phyloP scores from a whole-genome alignment of 116 monocot species.

The Phalaenopsis hybrid region DNA sequence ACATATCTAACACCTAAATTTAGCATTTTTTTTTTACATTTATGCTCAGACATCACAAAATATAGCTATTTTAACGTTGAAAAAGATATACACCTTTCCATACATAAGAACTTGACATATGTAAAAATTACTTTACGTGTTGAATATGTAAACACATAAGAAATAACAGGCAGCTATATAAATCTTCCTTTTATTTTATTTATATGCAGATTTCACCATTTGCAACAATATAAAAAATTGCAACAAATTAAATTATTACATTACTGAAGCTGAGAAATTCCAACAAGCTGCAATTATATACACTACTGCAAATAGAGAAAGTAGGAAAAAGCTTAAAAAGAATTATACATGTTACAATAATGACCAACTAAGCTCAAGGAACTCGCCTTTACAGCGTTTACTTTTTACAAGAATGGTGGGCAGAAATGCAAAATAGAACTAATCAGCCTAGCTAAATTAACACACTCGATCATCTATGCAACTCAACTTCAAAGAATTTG shows the following conservation, averaged over 20 bases:
- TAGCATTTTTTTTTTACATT: too few species aligned
- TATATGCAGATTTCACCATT: too few species aligned
- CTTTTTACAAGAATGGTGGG: not conserved
- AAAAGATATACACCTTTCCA: too few species aligned
- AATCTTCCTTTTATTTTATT: too few species aligned
- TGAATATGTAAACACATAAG: too few species aligned
- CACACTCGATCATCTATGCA: not conserved
- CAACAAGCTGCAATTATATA: not conserved
- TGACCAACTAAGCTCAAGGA: not conserved
- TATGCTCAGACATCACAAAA: too few species aligned
- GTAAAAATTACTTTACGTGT: too few species aligned
- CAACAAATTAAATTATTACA: not conserved
- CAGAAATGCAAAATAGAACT: not conserved
- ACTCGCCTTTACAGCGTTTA: not conserved
- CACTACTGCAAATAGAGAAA: not conserved
- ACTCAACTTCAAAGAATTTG: not conserved
- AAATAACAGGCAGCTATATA: too few species aligned
- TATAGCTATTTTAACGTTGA: too few species aligned
- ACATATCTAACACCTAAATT: too few species aligned
- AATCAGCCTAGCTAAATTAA: not conserved
- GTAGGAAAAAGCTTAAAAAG: not conserved
- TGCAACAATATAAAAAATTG: not conserved
- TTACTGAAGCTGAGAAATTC: not conserved
- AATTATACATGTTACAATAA: not conserved
- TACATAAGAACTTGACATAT: too few species aligned